Conservation (phyloP, 2,329 filamentous ascomycete genomes). For the Coleophoma crateriformis region DNA sequence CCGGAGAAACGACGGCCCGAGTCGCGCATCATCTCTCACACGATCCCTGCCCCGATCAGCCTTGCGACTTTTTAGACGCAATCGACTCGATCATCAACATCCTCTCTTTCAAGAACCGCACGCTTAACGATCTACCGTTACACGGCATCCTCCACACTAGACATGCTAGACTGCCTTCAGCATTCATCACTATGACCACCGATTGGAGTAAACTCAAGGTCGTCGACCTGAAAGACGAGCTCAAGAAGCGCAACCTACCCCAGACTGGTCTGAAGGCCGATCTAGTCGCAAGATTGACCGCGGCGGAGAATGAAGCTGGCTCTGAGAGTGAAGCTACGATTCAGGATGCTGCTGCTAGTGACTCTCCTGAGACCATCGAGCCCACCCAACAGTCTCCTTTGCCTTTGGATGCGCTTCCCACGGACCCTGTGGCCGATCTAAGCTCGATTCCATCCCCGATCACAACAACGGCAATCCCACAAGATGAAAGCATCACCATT, state of each 20-base stretch:
- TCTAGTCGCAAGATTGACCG: slow-evolving; percentile 58
- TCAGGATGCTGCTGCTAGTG: slow-evolving; percentile 15
- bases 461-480: not conserved
- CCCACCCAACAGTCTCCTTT: slow-evolving; percentile 6
- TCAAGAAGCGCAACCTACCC: slow-evolving; percentile 65
- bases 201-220: slow-evolving; percentile 62
- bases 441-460: not conserved
- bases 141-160: not conserved
- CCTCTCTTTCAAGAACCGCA: no score
- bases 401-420: not conserved
- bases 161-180: slow-evolving; percentile 6
- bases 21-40: no score
- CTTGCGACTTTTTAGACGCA: no score
- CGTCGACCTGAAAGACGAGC: slow-evolving; percentile 67
- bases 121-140: no score
- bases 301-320: slow-evolving; percentile 31
- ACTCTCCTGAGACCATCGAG: slow-evolving; percentile 18
- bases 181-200: slow-evolving; percentile 31
- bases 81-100: no score
- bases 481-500: not conserved
- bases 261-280: slow-evolving; percentile 67
- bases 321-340: slow-evolving; percentile 24
- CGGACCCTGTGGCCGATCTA: slow-evolving; percentile 6
- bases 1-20: no score
- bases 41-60: no score